Evolutionary conservation across 2,329 filamentous ascomycete genomes (phyloP).

Genomic region (Exophiala oligosperma): DNA sequence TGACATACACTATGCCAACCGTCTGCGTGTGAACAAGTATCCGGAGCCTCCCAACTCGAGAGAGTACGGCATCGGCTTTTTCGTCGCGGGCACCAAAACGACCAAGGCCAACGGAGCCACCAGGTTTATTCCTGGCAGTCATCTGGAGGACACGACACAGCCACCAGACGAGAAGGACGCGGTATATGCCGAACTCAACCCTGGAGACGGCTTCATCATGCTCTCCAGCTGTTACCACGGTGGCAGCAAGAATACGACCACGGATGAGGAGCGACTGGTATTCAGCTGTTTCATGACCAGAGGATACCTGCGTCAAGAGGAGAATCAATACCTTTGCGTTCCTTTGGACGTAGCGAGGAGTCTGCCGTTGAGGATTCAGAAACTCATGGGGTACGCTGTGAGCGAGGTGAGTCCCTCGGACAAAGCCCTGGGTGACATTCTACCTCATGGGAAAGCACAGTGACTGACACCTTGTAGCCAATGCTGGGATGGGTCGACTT

Average conservation of each 20-base stretch:
- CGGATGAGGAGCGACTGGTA: constrained; percentile 34
- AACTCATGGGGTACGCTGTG: constrained; percentile 26
- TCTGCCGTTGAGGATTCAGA: constrained; percentile 21
- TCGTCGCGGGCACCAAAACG: constrained; percentile 20
- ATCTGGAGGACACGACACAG: constrained; percentile 6
- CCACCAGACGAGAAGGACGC: constrained; percentile 6
- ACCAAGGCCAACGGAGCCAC: constrained; percentile 33
- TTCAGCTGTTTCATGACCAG: constrained; percentile 37
- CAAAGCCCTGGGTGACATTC: not conserved
- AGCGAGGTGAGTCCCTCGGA: constrained; percentile 16
- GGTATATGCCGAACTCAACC: constrained; percentile 19
- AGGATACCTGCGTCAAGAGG: constrained; percentile 37
- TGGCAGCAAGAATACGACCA: constrained; percentile 32
- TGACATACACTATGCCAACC: constrained; percentile 13
- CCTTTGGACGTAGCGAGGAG: constrained; percentile 12
- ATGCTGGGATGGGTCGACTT: constrained; percentile 11
- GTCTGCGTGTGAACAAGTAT: not conserved
- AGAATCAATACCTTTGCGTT: constrained; percentile 40
- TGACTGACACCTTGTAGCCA: constrained; percentile 1
- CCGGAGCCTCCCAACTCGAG: constrained; percentile 4
- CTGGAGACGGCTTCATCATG: constrained; percentile 40
- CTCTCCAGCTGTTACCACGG: constrained; percentile 38
- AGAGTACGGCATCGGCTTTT: constrained; percentile 10
- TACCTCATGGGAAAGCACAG: no score
- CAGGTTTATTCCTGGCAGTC: constrained; percentile 8